Percentiles rank a stretch among this genome's conserved stretches.
Conservation (phyloP, 352 stramenopile species). For the Pythium brassicae region DNA sequence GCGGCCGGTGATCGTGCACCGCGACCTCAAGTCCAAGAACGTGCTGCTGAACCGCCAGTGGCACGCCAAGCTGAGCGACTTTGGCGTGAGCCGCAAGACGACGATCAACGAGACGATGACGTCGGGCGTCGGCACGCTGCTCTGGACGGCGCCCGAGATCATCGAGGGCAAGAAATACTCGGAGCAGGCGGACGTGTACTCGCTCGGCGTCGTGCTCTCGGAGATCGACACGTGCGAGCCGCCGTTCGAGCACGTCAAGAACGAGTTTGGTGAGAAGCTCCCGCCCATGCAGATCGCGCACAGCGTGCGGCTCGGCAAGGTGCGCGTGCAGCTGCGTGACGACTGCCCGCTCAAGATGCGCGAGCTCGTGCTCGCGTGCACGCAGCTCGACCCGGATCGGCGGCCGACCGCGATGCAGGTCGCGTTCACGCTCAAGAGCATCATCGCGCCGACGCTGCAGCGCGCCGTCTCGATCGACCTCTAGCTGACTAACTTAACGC, state of each 20-base stretch:
- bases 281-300: conserved; percentile 73
- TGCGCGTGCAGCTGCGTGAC: conserved; percentile 41
- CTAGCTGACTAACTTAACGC: conserved; percentile 3
- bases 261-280: conserved; percentile 39
- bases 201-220: conserved; percentile 77
- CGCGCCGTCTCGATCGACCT: conserved; percentile 13
- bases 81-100: conserved; percentile 77
- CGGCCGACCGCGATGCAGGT: conserved; percentile 69
- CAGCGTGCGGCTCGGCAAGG: conserved; percentile 47
- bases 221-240: conserved; percentile 69
- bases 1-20: conserved; percentile 71
- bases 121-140: conserved; percentile 69
- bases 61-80: conserved; percentile 84
- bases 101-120: conserved; percentile 73
- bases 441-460: conserved; percentile 50
- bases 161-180: conserved; percentile 84
- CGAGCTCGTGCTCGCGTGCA: conserved; percentile 52
- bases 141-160: conserved; percentile 88
- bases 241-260: conserved; percentile 51
- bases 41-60: conserved; percentile 66
- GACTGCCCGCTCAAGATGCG: conserved; percentile 56
- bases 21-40: conserved; percentile 87
- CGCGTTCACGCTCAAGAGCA: conserved; percentile 69
- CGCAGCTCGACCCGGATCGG: conserved; percentile 54
- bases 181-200: conserved; percentile 87